Base-by-base conservation (phyloP, 2,329 filamentous ascomycete genomes). In the Aspergillus quadricinctus region DNA sequence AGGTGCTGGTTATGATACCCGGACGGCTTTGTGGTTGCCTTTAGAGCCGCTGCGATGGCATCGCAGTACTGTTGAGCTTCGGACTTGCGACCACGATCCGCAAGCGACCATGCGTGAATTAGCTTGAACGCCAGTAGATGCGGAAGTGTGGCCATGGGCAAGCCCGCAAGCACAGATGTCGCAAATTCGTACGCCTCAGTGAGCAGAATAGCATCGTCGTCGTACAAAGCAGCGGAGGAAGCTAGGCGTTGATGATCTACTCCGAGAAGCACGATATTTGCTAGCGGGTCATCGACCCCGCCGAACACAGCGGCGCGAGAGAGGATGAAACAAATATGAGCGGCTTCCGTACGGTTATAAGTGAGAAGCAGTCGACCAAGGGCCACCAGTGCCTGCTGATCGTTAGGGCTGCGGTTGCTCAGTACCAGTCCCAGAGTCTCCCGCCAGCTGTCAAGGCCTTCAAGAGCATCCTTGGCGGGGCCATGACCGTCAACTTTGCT, bases 121-220 rank as follows among this genome's bases (percentile, higher is more conserved):
- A 97, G 80, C 74, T 97, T 99, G 80, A 96, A 97, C 1, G 88
- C 86, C 56, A 95, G 86, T 35, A 99, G 77, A 72, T 99, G 92
- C 11, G 93, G 90, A 56, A 89, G 83, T 43, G 83, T 81, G 35
- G 84, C 77, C 0, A 80, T 73, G 23, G 80, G 76, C 2, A 82
- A 80, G 28, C 80, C 78, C 23, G 82, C 82, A 2, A 88, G 80
- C 14, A 97, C 81, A 9, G 89, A 89, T 10, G 90, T 79, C 0
- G 90, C 92, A 71, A 91, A 97, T 71, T 99, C 94, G 67, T 95
- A 97, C 0, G 96, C 86, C 72, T 99, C 94, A 45, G 91, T 97
- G n/a, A 99, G 82, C 51, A 97, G 80, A n/a, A 97, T 84, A 3
- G 91, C 84, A 69, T 97, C 92, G 6, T 89, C 82, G 65, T 97